Base-by-base conservation (phyloP, 2,329 filamentous ascomycete genomes). In the Hymenoscyphus repandus region DNA sequence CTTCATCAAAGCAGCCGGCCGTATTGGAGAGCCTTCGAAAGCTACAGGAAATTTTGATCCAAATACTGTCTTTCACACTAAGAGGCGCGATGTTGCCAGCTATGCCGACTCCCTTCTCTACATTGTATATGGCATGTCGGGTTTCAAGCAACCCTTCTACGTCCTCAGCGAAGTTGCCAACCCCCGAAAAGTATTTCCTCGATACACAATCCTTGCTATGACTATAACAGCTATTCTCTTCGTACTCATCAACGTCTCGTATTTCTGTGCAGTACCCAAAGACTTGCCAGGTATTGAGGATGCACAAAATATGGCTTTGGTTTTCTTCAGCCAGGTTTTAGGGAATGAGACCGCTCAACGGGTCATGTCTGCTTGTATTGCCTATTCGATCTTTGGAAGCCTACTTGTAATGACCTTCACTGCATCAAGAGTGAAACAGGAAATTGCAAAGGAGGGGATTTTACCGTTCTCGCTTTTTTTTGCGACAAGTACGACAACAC, bases 401-500 rank as follows among this genome's bases (percentile, higher is more conserved):
- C 73, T 82, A 37, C 68, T 80, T 13, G 74, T 76, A 30, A 76
- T 77, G 66, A 80, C 77, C 1, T 82, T 77, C 57, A 76, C 76
- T 0, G 72, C 74, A 9, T 71, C 76, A 1, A 69, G 75, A 49
- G 72, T 81, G 18, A 80, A 80, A 61, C 78, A 80, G 58, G 77
- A 81, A 58, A 78, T 81, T 40, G 78, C 77, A 12, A 79, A 81
- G 56, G 74, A 79, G 58, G 76, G 76, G 1, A 72, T 79, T 48
- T 62, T 79, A 2, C 76, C 76, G 32, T n/a, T n/a, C n/a, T n/a
- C n/a, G n/a, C n/a, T n/a, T n/a, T n/a, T n/a, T n/a, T n/a, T n/a
- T n/a, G n/a, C n/a, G n/a, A n/a, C n/a, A n/a, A n/a, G n/a, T n/a
- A n/a, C n/a, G n/a, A n/a, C n/a, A n/a, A n/a, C n/a, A n/a, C n/a